Percentiles rank a stretch among this genome's conserved stretches.
Conservation (phyloP, 2,329 filamentous ascomycete genomes). For the Endoconidiophora polonica region DNA sequence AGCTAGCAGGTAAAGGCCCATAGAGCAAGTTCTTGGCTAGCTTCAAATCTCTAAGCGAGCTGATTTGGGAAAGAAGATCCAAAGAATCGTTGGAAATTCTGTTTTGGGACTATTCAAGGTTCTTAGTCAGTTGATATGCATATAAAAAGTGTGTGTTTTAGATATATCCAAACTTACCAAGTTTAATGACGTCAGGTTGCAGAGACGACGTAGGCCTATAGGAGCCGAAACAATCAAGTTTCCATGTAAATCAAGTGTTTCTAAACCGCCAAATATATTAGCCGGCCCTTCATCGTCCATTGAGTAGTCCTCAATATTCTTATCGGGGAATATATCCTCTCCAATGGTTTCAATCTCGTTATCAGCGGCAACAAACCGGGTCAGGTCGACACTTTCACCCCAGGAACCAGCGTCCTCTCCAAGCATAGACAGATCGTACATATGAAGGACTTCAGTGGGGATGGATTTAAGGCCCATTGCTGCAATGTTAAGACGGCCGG, state of each 20-base stretch:
- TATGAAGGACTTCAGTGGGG: conserved; percentile 66
- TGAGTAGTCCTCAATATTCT: conserved; percentile 29
- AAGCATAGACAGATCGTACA: conserved; percentile 68
- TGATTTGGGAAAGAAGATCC: conserved; percentile 57
- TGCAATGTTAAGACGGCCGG: conserved; percentile 75
- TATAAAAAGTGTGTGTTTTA: not conserved
- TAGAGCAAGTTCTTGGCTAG: conserved; percentile 62
- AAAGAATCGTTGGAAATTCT: conserved; percentile 56
- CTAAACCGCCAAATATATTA: conserved; percentile 66
- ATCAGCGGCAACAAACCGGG: conserved; percentile 69
- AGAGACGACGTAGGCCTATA: conserved; percentile 54
- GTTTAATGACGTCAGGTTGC: conserved; percentile 64
- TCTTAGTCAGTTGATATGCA: conserved; percentile 14
- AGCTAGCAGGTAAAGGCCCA: conserved; percentile 46
- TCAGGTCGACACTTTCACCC: conserved; percentile 83
- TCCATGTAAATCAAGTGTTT: conserved; percentile 71
- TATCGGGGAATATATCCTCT: conserved; percentile 65
- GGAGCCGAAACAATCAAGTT: conserved; percentile 62
- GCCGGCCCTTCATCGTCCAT: conserved; percentile 49
- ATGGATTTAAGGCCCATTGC: conserved; percentile 66
- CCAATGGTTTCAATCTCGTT: conserved; percentile 67
- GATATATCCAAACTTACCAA: conserved; percentile 36
- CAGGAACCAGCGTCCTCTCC: conserved; percentile 51
- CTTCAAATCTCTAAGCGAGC: conserved; percentile 59
- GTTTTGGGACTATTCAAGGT: conserved; percentile 50